Percentiles rank a stretch among this genome's conserved stretches.
Evolutionary conservation across 2,329 filamentous ascomycete genomes (phyloP).

Genomic region (Pseudogymnoascus sp.): DNA sequence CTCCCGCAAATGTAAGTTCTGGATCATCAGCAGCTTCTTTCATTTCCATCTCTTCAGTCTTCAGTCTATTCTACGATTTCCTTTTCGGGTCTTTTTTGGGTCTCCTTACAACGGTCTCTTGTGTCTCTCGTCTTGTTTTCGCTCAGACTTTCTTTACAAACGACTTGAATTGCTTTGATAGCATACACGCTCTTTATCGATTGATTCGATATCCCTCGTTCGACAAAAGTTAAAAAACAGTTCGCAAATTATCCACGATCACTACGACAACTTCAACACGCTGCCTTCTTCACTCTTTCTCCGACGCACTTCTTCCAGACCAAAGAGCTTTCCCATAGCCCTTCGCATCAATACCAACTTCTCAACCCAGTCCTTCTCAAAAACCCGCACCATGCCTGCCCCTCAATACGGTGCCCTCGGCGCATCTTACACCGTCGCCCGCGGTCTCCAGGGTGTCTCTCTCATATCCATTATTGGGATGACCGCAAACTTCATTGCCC

Average conservation of each 20-base stretch:
- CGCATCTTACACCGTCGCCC: slow-evolving; percentile 67
- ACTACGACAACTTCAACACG: neutral
- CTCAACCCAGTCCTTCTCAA: neutral
- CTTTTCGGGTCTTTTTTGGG: neutral
- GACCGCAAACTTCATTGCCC: slow-evolving; percentile 70
- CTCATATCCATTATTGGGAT: slow-evolving; percentile 75
- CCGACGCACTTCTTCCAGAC: neutral
- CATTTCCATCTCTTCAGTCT: neutral
- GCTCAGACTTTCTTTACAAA: neutral
- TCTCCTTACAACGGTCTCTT: neutral
- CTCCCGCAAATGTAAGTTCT: neutral
- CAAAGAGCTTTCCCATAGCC: neutral
- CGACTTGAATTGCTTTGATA: neutral
- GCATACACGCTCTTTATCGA: neutral
- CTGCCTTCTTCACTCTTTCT: neutral
- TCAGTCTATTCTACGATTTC: neutral
- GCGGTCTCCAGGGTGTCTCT: slow-evolving; percentile 60
- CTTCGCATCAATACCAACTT: neutral
- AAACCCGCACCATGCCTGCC: slow-evolving; percentile 19
- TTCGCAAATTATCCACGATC: neutral
- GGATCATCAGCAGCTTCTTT: neutral
- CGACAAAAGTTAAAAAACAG: neutral
- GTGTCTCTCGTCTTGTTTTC: neutral
- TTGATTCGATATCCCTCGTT: neutral
- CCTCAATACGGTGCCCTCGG: slow-evolving; percentile 55